A percentile compares a stretch with the other conserved stretches of the same genome.
Conservation (phyloP, 2,329 filamentous ascomycete genomes). For the Emergomyces africanus region DNA sequence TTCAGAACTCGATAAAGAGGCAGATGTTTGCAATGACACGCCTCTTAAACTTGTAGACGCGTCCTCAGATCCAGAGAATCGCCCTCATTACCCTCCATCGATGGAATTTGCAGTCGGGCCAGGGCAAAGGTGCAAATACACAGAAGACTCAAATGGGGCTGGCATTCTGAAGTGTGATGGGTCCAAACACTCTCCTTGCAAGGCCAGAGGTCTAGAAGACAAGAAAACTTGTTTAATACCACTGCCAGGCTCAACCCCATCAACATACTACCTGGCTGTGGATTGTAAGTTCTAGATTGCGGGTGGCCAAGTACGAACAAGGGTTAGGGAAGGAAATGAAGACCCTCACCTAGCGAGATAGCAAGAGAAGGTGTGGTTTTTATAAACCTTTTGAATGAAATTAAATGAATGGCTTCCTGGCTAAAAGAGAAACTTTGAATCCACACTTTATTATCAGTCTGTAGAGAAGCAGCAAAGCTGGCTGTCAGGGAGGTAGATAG, state of each 20-base stretch:
- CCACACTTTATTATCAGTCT: too few species aligned
- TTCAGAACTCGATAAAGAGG: not conserved
- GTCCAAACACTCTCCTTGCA: not conserved
- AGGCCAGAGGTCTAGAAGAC: not conserved
- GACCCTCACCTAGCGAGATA: too few species aligned
- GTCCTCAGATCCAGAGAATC: not conserved
- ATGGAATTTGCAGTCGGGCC: not conserved
- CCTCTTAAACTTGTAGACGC: not conserved
- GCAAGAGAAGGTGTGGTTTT: too few species aligned
- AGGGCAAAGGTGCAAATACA: not conserved
- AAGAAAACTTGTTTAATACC: not conserved
- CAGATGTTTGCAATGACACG: not conserved
- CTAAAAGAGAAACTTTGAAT: too few species aligned
- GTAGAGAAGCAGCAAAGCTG: too few species aligned
- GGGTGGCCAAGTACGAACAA: not conserved
- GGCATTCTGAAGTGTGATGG: not conserved
- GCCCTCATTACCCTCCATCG: not conserved
- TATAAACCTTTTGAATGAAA: too few species aligned
- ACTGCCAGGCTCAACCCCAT: not conserved
- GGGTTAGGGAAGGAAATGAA: not conserved
- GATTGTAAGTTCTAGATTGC: not conserved
- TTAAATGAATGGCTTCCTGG: too few species aligned
- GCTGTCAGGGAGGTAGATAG: too few species aligned
- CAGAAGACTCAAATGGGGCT: not conserved
- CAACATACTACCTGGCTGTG: not conserved